Percentiles rank a stretch among this genome's conserved stretches.
Evolutionary conservation across 805 yeast species (phyloP).

Genomic region (Ogataea dorogensis): DNA sequence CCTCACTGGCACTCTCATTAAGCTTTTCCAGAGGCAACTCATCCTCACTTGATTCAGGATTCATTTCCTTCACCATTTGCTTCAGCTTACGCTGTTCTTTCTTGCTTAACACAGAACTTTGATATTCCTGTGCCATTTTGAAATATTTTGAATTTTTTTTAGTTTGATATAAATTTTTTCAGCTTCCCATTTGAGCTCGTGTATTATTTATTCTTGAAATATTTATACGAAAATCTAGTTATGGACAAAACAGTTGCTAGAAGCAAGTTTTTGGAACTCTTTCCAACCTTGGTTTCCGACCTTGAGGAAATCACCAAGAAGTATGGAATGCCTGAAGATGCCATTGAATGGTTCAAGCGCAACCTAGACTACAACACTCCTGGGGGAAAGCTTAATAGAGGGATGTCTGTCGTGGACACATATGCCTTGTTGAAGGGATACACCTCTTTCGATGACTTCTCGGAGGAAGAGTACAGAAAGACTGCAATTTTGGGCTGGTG

Average conservation of each 20-base stretch:
- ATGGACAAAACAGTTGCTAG: slow-evolving; percentile 43
- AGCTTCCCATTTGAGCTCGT: slow-evolving; percentile 4
- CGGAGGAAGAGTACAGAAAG: slow-evolving; percentile 69
- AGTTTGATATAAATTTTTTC: slow-evolving; percentile 10
- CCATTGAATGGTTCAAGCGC: slow-evolving; percentile 78
- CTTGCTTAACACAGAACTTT: slow-evolving; percentile 54
- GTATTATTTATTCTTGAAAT: background rate
- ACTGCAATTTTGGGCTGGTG: slow-evolving; percentile 94
- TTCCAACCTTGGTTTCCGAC: slow-evolving; percentile 78
- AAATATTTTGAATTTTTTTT: slow-evolving; percentile 6
- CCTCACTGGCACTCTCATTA: slow-evolving; percentile 33
- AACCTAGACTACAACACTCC: slow-evolving; percentile 83
- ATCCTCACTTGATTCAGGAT: slow-evolving; percentile 20
- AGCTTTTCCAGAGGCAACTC: slow-evolving; percentile 17
- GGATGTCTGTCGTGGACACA: slow-evolving; percentile 92
- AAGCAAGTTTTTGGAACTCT: slow-evolving; percentile 60
- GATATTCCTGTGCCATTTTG: slow-evolving; percentile 29
- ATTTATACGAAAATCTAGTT: slow-evolving; percentile 3
- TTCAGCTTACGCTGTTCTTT: slow-evolving; percentile 45
- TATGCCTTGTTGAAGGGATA: slow-evolving; percentile 74
- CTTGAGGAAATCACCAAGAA: slow-evolving; percentile 55
- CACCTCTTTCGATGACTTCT: slow-evolving; percentile 54
- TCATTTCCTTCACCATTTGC: slow-evolving; percentile 28
- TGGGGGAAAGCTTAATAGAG: slow-evolving; percentile 96
- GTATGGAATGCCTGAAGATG: slow-evolving; percentile 84